Evolutionary conservation across 192 early-diverging fungal genomes (phyloP).

Genomic region (Coemansia biformis): DNA sequence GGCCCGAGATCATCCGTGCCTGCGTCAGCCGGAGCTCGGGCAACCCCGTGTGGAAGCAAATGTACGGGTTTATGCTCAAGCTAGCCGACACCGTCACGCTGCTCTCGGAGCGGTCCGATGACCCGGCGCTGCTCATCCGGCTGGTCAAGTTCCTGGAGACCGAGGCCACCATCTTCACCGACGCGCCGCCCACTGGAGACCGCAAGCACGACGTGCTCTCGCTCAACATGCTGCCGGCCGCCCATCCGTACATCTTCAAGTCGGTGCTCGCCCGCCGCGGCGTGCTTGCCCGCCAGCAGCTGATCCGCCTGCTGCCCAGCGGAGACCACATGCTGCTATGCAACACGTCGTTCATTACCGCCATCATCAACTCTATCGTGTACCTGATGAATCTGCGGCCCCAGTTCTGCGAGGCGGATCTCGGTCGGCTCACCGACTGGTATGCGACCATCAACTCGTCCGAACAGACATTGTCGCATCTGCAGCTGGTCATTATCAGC

Average conservation of each 20-base stretch:
- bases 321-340: slow-evolving; percentile 38
- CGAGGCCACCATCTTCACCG: slow-evolving; percentile 32
- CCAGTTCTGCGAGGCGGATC: slow-evolving; percentile 30
- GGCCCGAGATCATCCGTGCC: slow-evolving; percentile 21
- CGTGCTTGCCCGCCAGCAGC: slow-evolving; percentile 29
- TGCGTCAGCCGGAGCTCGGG: slow-evolving; percentile 7
- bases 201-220: slow-evolving; percentile 2
- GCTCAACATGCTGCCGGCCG: slow-evolving; percentile 14
- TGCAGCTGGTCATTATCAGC: slow-evolving; percentile 30
- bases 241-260: slow-evolving; percentile 27
- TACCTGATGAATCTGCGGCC: slow-evolving; percentile 45
- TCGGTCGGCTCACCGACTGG: slow-evolving; percentile 35
- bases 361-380: slow-evolving; percentile 36
- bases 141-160: slow-evolving; percentile 45
- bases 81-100: slow-evolving; percentile 13
- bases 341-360: slow-evolving; percentile 47
- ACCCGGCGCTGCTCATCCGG: slow-evolving; percentile 37
- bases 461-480: slow-evolving; percentile 30
- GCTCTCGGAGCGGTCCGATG: slow-evolving; percentile 23
- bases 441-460: slow-evolving; percentile 39
- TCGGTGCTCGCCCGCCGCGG: slow-evolving; percentile 22
- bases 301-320: slow-evolving; percentile 37
- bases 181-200: background rate
- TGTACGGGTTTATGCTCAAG: slow-evolving; percentile 18
- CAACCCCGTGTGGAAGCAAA: slow-evolving; percentile 10